Conservation (phyloP, 768 basidiomycete genomes). For the Amanita brunnescens region DNA sequence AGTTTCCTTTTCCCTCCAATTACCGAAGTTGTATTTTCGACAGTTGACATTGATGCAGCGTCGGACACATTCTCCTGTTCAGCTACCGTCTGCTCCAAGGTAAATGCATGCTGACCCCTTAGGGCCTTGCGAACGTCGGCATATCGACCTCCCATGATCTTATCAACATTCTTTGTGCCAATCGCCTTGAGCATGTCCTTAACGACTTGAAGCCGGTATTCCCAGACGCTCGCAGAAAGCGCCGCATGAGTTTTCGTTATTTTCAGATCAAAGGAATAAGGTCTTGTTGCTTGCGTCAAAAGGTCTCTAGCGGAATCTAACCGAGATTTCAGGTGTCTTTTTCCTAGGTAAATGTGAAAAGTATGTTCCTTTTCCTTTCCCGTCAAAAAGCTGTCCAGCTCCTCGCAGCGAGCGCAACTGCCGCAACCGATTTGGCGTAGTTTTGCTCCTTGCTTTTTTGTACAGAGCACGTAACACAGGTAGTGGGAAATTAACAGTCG, state of each 20-base stretch:
- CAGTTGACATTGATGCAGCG: not conserved
- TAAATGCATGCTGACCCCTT: constrained; percentile 9
- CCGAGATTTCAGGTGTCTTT: no score
- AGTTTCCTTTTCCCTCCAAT: not conserved
- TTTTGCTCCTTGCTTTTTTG: constrained; percentile 8
- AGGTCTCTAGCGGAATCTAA: no score
- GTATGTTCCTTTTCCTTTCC: no score
- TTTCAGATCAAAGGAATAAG: no score
- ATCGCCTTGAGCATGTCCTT: constrained; percentile 19
- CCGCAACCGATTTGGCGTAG: constrained; percentile 23
- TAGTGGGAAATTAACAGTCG: constrained; percentile 21
- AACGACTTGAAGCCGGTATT: constrained; percentile 16
- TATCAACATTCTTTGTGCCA: constrained; percentile 18
- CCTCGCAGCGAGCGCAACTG: constrained; percentile 13
- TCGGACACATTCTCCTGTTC: not conserved
- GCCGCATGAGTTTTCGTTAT: no score
- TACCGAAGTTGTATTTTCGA: no score
- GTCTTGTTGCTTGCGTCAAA: no score
- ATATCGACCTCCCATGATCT: constrained; percentile 24
- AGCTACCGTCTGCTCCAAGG: not conserved
- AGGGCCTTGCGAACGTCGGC: constrained; percentile 21
- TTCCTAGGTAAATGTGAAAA: no score
- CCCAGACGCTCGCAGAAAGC: constrained; percentile 12
- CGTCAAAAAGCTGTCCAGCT: no score
- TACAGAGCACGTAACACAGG: constrained; percentile 20